Base-by-base conservation (phyloP, 2,329 filamentous ascomycete genomes). In the Phoma herbarum region DNA sequence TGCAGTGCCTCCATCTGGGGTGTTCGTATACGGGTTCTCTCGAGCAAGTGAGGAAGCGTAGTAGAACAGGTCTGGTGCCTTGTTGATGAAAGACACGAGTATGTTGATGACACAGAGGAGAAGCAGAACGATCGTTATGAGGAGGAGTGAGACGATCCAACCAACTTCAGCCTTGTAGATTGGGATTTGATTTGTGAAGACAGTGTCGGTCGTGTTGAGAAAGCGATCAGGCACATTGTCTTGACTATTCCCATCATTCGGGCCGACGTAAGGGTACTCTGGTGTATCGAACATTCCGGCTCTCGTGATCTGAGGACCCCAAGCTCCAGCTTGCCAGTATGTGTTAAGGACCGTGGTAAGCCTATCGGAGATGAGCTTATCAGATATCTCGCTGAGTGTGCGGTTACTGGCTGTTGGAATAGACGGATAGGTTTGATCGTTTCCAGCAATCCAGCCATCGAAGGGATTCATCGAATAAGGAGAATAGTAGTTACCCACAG, bases 61-160 rank as follows among this genome's bases (percentile, higher is more conserved):
- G 14, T 65, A 62, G 28, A 72, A 62, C 37, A 72, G 46, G 25
- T 68, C 68, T 8, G 68, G 67, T 1, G 61, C 64, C 1, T 61
- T 33, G 10, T 52, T 62, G 18, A 45, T 37, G 10, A 46, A 46
- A 4, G 52, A 46, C 7, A 57, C 18, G 2, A 48, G 12, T 0
- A 58, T 11, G 22, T 53, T 52, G 42, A 46, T 2, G 3, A 52
- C 5, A 10, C 52, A 23, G 25, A 63, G 43, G 11, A 52, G 8
- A 1, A 63, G 35, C 10, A 62, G 29, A 4, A 52, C 12, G 1
- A 10, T 16, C 1, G 45, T 45, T 12, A 29, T 48, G 3, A 55
- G 16, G 2, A 55, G 4, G 2, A 55, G 25, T 2, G 31, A 18
- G 1, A 50, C 12, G 4, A 57, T 47, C 52, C 50, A 60, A 8